Conservation (phyloP, 2,329 filamentous ascomycete species). For the Neonectria magnoliae region DNA sequence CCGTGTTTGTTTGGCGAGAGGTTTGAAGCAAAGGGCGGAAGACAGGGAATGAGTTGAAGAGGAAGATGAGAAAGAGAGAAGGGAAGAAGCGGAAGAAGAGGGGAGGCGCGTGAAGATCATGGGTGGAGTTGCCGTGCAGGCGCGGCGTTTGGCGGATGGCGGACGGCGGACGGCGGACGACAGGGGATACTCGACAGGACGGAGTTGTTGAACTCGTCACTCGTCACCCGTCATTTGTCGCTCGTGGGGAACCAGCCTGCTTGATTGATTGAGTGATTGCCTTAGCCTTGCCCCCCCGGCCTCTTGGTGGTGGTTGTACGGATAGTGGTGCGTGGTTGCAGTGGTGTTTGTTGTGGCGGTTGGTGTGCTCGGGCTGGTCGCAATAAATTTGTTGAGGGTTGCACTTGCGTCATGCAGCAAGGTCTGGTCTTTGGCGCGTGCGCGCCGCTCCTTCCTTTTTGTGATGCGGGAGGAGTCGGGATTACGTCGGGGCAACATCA, state of each 20-base stretch:
- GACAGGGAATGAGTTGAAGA: not conserved
- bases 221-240: not conserved
- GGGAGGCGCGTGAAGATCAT: constrained; percentile 39
- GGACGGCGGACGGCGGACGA: not conserved
- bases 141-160: not conserved
- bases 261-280: not conserved
- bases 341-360: constrained; percentile 3
- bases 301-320: not conserved
- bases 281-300: not conserved
- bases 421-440: not conserved
- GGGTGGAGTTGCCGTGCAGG: constrained; percentile 12
- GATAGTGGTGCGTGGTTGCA: not conserved
- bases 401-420: constrained; percentile 25
- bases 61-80: constrained; percentile 9
- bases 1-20: not conserved
- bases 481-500: constrained; percentile 11
- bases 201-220: not conserved
- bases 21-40: not conserved
- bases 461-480: constrained; percentile 9
- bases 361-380: constrained; percentile 8
- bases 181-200: not conserved
- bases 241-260: not conserved
- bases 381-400: constrained; percentile 25
- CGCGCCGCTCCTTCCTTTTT: not conserved
- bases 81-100: constrained; percentile 28